Conservation (phyloP, 1,139 yeast species). For the Hansenula lynferdii region DNA sequence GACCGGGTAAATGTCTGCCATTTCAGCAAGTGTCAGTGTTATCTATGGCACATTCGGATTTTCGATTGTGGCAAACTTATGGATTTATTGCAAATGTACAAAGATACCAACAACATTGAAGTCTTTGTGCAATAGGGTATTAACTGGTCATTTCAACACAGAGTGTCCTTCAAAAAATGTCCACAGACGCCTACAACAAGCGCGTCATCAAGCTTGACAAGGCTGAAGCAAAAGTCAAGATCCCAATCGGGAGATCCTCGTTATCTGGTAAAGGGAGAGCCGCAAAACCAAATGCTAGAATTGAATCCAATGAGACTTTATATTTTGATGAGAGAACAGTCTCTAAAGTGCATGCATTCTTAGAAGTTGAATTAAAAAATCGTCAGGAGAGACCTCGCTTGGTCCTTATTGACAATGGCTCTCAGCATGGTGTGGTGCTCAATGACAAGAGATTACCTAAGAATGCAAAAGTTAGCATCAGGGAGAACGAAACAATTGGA, state of each 20-base stretch:
- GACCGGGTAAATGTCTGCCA: too few relatives aligned
- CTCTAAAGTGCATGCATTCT: conserved; percentile 8
- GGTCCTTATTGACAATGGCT: conserved; percentile 2
- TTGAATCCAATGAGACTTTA: conserved; percentile 4
- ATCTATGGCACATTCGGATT: too few relatives aligned
- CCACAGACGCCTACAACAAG: background rate
- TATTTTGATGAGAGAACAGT: conserved; percentile 7
- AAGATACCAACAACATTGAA: too few relatives aligned
- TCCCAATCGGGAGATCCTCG: background rate
- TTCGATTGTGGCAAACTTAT: too few relatives aligned
- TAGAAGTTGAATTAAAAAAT: background rate
- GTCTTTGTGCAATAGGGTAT: background rate
- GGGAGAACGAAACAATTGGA: conserved; percentile 5
- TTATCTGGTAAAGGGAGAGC: background rate
- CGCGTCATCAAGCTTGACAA: background rate
- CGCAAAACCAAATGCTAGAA: background rate
- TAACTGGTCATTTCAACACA: background rate
- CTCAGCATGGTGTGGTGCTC: conserved; percentile 12
- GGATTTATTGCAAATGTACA: too few relatives aligned
- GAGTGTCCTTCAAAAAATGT: too few relatives aligned
- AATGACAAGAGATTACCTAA: conserved; percentile 1
- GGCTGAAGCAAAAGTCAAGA: background rate
- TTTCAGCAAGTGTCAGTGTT: too few relatives aligned
- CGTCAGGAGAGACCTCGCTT: background rate
- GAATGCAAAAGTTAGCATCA: background rate